Conservation (phyloP, 1,284 basidiomycete species). For the Moesziomyces parantarcticus region DNA sequence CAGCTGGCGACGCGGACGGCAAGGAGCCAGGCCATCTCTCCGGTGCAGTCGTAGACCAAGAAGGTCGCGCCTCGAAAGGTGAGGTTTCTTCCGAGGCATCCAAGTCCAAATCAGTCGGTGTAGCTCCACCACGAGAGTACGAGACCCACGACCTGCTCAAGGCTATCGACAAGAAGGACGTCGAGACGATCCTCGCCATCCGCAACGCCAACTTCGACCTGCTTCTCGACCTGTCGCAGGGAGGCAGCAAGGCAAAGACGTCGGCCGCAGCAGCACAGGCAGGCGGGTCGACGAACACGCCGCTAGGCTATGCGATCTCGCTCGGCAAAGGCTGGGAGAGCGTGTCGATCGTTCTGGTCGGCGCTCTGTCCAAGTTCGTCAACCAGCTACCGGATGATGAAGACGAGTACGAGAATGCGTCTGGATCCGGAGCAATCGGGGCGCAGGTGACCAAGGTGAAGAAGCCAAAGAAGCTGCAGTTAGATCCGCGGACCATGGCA, state of each 20-base stretch:
- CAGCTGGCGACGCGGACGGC: conserved; percentile 3
- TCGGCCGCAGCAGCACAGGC: conserved; percentile 35
- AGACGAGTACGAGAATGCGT: conserved; percentile 26
- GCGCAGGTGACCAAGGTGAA: conserved; percentile 18
- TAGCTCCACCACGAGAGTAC: conserved; percentile 23
- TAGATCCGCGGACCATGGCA: conserved; percentile 52
- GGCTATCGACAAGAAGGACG: conserved; percentile 63
- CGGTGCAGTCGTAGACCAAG: conserved; percentile 16
- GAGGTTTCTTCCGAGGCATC: not conserved
- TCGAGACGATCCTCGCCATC: conserved; percentile 61
- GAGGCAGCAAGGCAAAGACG: conserved; percentile 24
- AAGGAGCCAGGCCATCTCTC: conserved; percentile 31
- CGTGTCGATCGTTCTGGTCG: conserved; percentile 56
- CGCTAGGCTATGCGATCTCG: conserved; percentile 58
- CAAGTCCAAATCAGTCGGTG: conserved; percentile 7
- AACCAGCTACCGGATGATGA: conserved; percentile 63
- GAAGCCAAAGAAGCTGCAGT: conserved; percentile 39
- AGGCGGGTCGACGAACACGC: conserved; percentile 46
- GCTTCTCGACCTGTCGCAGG: conserved; percentile 54
- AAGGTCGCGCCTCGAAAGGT: not conserved
- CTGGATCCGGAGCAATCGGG: conserved; percentile 6
- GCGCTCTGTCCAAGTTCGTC: conserved; percentile 63
- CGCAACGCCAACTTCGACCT: conserved; percentile 63
- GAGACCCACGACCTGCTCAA: conserved; percentile 63
- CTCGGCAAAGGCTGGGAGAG: conserved; percentile 59